Evolutionary conservation across 768 basidiomycete genomes (phyloP).

Genomic region (Boletus tomentosulus): DNA sequence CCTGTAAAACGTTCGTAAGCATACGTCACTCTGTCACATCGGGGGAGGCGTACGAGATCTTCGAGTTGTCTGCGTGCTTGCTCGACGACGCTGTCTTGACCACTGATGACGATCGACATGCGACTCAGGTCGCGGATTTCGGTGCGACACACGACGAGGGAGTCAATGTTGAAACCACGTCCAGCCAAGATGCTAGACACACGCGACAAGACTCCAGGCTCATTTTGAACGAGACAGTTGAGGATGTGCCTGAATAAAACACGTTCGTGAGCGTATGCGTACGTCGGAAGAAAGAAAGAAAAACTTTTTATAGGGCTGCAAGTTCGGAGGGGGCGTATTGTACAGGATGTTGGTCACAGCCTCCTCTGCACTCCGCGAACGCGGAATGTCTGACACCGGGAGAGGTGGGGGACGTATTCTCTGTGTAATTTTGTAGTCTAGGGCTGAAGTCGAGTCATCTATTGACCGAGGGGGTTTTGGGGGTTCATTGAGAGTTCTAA

Average conservation of each 20-base stretch:
- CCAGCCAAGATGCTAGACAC: conserved; percentile 97
- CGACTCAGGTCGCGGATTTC: conserved; percentile 95
- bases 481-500: conserved; percentile 26
- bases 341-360: conserved; percentile 97
- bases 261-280: background rate
- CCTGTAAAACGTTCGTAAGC: conserved; percentile 43
- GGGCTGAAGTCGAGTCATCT: conserved; percentile 90
- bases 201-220: conserved; percentile 97
- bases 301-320: conserved; percentile 91
- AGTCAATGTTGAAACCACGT: conserved; percentile 98
- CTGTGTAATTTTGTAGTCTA: conserved; percentile 84
- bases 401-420: conserved; percentile 75
- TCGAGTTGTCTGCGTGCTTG: conserved; percentile 95
- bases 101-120: conserved; percentile 96
- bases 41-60: conserved; percentile 68
- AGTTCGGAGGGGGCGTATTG: conserved; percentile 88
- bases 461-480: conserved; percentile 77
- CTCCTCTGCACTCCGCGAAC: conserved; percentile 84
- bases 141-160: conserved; percentile 95
- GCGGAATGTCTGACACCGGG: conserved; percentile 80
- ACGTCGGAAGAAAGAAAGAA: conserved; percentile 13
- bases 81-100: conserved; percentile 97
- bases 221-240: conserved; percentile 98
- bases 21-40: background rate
- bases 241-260: conserved; percentile 70